These are phyloP conservation scores for Trypanosomatidae sp. DNA, from an alignment of 208 protist species.

Conservation along the genomic window DNA sequence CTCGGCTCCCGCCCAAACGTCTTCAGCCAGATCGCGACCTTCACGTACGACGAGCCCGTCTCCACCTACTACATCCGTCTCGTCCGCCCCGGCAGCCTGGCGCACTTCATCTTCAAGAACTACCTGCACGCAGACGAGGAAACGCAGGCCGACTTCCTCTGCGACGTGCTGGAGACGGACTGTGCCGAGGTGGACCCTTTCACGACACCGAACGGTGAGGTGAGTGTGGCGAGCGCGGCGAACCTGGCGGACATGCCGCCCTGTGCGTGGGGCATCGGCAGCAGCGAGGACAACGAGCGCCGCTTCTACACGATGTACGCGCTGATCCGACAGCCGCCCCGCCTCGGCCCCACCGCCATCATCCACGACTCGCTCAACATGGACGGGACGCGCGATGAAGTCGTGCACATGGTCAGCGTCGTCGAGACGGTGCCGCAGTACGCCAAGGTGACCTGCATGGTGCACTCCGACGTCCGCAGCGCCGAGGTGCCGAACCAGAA, in stretches of 20 bases:
- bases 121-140: conserved; percentile 62
- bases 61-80: conserved; percentile 66
- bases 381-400: conserved; percentile 47
- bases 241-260: conserved; percentile 50
- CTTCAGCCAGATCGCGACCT: conserved; percentile 50
- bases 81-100: conserved; percentile 52
- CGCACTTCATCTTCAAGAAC: conserved; percentile 52
- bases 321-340: conserved; percentile 33
- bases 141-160: conserved; percentile 63
- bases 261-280: conserved; percentile 65
- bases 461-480: conserved; percentile 27
- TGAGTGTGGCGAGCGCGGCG: conserved; percentile 28
- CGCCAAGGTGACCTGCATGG: conserved; percentile 50
- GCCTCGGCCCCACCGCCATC: conserved; percentile 22
- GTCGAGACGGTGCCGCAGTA: conserved; percentile 36
- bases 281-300: conserved; percentile 63
- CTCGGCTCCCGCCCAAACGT: conserved; percentile 55
- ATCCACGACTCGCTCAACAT: conserved; percentile 62
- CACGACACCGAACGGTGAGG: conserved; percentile 44
- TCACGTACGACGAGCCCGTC: conserved; percentile 32
- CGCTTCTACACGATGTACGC: conserved; percentile 73
- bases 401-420: conserved; percentile 62
- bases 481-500: conserved; percentile 30
- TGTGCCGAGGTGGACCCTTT: conserved; percentile 72
- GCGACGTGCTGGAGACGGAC: conserved; percentile 73